Conservation (phyloP, 768 basidiomycete genomes). For the Auricularia sp. region DNA sequence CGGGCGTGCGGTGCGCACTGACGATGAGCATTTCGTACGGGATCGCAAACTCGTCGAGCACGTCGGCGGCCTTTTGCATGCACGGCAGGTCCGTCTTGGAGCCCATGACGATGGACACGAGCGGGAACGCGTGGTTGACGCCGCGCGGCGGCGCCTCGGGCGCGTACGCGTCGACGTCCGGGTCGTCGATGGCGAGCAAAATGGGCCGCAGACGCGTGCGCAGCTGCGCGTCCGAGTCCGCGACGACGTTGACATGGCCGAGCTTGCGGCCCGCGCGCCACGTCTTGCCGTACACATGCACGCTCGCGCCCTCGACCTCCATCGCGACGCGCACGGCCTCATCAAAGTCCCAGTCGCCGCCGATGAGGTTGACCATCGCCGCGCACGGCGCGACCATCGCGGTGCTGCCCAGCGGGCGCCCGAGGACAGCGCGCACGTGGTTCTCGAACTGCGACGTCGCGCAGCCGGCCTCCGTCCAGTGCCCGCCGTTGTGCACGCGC, state of each 20-base stretch:
- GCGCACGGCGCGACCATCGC: conserved; percentile 76
- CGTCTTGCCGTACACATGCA: conserved; percentile 93
- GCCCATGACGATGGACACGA: conserved; percentile 96
- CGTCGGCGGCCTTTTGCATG: conserved; percentile 80
- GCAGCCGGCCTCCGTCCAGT: conserved; percentile 98
- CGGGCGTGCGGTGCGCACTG: conserved; percentile 92
- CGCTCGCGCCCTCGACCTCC: conserved; percentile 61
- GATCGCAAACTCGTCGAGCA: conserved; percentile 71
- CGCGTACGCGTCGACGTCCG: conserved; percentile 45
- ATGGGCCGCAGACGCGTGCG: conserved; percentile 61
- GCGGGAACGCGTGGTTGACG: conserved; percentile 55
- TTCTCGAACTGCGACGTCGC: conserved; percentile 95
- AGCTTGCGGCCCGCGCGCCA: conserved; percentile 90
- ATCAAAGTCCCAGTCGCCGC: conserved; percentile 56
- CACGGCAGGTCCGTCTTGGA: conserved; percentile 95
- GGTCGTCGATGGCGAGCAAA: conserved; percentile 40
- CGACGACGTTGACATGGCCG: conserved; percentile 93
- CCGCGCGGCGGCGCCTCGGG: conserved; percentile 35
- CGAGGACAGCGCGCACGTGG: conserved; percentile 89
- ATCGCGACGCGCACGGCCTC: conserved; percentile 47
- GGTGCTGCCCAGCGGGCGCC: conserved; percentile 82
- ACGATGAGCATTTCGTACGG: conserved; percentile 95
- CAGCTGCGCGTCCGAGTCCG: conserved; percentile 67
- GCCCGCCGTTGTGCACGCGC: conserved; percentile 95
- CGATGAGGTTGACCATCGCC: conserved; percentile 93